Evolutionary conservation across 148 eudicot species (phyloP).

Genomic region (Fagopyrum esculentum): DNA sequence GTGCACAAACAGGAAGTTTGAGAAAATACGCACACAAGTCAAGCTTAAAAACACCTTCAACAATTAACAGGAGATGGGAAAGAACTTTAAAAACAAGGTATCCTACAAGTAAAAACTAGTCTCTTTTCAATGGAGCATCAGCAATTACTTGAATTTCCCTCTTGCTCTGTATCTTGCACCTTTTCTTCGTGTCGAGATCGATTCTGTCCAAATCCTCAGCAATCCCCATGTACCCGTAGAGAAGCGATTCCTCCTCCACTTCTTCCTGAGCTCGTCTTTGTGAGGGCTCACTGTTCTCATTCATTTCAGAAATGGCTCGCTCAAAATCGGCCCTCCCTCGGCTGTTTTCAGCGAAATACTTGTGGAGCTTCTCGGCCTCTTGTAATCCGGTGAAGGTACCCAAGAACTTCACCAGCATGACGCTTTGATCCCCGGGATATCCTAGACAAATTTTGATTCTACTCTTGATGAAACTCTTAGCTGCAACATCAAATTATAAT

Average conservation of each 20-base stretch:
- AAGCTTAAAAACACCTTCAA: neutral
- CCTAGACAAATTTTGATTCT: constrained; percentile 32
- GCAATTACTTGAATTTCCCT: constrained; percentile 48
- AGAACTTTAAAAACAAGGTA: neutral
- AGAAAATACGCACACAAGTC: neutral
- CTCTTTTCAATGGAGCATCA: constrained; percentile 38
- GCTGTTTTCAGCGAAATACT: constrained; percentile 28
- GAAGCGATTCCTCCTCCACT: constrained; percentile 22
- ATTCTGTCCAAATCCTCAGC: constrained; percentile 45
- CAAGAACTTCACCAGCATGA: constrained; percentile 42
- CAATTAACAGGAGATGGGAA: neutral
- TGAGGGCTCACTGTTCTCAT: constrained; percentile 17
- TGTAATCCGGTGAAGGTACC: constrained; percentile 45
- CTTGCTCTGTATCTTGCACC: constrained; percentile 44
- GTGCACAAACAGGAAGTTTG: constrained; percentile 5
- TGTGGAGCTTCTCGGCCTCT: constrained; percentile 46
- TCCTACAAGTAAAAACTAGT: neutral
- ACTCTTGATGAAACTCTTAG: constrained; percentile 34
- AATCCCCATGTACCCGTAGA: constrained; percentile 49
- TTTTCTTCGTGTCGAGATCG: constrained; percentile 35
- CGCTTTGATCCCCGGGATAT: constrained; percentile 34
- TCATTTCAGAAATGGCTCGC: constrained; percentile 20
- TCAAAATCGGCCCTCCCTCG: constrained; percentile 37
- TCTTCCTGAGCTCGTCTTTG: constrained; percentile 13
- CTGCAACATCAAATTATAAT: constrained; percentile 14